Conservation (phyloP, 345 rosid species). For the Gynandropsis gynandra region DNA sequence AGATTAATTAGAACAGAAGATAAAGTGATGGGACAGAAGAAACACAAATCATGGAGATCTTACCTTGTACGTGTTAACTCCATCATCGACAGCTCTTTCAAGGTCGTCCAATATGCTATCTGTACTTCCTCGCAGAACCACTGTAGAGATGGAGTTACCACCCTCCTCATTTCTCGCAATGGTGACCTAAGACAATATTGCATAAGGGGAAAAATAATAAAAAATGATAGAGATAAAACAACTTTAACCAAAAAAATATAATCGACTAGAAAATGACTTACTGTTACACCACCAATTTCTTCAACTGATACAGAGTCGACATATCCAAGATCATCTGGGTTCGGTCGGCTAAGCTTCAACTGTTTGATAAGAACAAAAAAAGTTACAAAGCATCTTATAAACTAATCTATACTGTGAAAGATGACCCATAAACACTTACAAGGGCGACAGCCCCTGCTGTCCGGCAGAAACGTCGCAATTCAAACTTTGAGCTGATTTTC, state of each 20-base stretch:
- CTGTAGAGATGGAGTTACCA: constrained; percentile 80
- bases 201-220: constrained; percentile 1
- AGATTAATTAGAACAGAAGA: not conserved
- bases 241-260: not conserved
- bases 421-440: constrained; percentile 32
- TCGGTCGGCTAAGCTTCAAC: constrained; percentile 90
- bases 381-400: constrained; percentile 3
- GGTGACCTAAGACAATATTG: constrained; percentile 50
- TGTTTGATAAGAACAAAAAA: constrained; percentile 27
- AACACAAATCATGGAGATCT: constrained; percentile 6
- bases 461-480: constrained; percentile 88
- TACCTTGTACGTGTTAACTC: constrained; percentile 98
- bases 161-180: constrained; percentile 87
- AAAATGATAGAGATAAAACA: not conserved
- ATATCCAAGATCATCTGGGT: constrained; percentile 80
- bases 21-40: not conserved
- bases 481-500: constrained; percentile 98
- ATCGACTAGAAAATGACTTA: constrained; percentile 31
- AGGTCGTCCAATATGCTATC: constrained; percentile 95
- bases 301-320: constrained; percentile 84
- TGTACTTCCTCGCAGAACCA: constrained; percentile 92
- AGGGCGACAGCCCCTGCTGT: constrained; percentile 84
- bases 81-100: constrained; percentile 99
- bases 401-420: constrained; percentile 6
- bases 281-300: constrained; percentile 96